Conservation (phyloP, 805 yeast species). For the Myxozyma udenii region DNA sequence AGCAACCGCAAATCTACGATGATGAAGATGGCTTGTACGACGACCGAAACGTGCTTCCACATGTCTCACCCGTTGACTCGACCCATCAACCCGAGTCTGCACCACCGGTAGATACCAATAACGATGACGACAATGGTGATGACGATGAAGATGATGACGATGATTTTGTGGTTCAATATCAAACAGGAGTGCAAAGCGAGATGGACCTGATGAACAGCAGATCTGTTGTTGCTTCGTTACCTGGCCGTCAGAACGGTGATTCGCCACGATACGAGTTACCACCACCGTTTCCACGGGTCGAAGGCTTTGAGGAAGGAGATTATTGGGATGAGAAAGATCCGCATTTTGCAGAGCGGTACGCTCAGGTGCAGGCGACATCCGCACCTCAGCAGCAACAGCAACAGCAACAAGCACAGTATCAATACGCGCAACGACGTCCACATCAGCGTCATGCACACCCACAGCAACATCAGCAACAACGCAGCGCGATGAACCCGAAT, state of each 20-base stretch:
- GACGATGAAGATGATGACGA: constrained; percentile 26
- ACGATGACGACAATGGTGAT: constrained; percentile 4
- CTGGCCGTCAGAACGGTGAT: not conserved
- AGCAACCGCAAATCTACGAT: too few species aligned
- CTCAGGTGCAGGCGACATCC: too few species aligned
- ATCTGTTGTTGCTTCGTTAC: not conserved
- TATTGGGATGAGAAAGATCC: constrained; percentile 46
- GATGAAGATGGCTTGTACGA: not conserved
- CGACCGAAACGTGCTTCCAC: not conserved
- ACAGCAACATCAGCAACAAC: not conserved
- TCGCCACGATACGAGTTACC: constrained; percentile 34
- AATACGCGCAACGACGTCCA: not conserved
- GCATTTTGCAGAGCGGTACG: not conserved
- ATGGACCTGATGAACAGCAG: constrained; percentile 6
- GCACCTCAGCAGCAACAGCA: not conserved
- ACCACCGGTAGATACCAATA: not conserved
- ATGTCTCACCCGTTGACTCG: not conserved
- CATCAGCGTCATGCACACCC: not conserved
- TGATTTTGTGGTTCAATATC: constrained; percentile 13
- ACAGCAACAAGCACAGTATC: not conserved
- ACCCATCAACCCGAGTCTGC: not conserved
- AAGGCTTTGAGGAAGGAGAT: constrained; percentile 48
- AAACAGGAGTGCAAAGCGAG: constrained; percentile 10
- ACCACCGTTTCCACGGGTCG: constrained; percentile 47
- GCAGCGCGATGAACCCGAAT: not conserved